These are phyloP conservation scores for Fusarium temperatum DNA, from an alignment of 2,329 filamentous ascomycete genomes.

Conservation along the genomic window DNA sequence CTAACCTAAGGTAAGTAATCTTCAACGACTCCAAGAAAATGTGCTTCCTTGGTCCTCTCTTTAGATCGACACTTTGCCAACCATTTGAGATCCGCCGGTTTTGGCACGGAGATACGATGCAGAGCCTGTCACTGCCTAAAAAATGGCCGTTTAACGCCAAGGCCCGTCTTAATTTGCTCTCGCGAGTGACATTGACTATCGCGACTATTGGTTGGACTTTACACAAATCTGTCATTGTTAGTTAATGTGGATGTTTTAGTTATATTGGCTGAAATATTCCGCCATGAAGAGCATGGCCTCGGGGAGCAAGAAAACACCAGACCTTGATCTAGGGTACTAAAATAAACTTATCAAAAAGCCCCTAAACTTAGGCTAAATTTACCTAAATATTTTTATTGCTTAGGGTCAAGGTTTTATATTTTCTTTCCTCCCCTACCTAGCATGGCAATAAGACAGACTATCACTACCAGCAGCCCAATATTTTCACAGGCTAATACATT, in stretches of 20 bases:
- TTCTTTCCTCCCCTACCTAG: neutral
- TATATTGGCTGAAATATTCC: neutral
- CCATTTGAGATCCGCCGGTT: slow-evolving; percentile 23
- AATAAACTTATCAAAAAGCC: too few relatives aligned
- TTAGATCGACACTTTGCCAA: neutral
- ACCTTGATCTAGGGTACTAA: too few relatives aligned
- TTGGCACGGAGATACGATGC: slow-evolving; percentile 35
- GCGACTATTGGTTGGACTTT: slow-evolving; percentile 9
- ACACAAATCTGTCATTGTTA: neutral
- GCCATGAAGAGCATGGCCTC: too few relatives aligned
- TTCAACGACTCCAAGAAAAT: neutral
- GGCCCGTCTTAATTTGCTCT: neutral
- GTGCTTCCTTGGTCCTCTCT: neutral
- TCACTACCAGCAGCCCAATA: neutral
- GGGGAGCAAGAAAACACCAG: too few relatives aligned
- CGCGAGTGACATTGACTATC: slow-evolving; percentile 19
- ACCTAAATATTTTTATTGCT: too few relatives aligned
- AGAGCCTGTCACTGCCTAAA: slow-evolving; percentile 9
- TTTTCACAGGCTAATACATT: neutral
- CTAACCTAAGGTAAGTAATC: neutral
- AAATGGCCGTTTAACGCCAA: neutral
- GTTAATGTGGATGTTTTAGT: slow-evolving; percentile 4
- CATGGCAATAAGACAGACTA: neutral
- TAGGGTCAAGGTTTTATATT: too few relatives aligned
- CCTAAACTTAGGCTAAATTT: too few relatives aligned